Percentiles rank a stretch among this genome's conserved stretches.
These are phyloP conservation scores for Heterobasidion irregulare DNA, from an alignment of 1,284 basidiomycete genomes.

Conservation along the genomic window DNA sequence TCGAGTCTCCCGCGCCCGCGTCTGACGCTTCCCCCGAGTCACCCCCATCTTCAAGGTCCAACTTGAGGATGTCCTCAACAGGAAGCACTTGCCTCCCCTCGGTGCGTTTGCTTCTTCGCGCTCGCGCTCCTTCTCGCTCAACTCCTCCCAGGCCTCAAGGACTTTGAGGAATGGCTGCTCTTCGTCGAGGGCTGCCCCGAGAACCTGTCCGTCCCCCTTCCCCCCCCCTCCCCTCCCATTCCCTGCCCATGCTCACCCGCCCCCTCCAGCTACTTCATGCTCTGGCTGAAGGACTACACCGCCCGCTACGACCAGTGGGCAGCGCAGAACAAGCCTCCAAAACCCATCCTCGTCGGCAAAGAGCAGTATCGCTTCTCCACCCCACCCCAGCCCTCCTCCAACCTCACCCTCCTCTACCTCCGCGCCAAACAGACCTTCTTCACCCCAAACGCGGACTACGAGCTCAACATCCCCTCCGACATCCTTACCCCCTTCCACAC, in stretches of 20 bases:
- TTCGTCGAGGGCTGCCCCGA: constrained; percentile 65
- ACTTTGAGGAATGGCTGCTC: constrained; percentile 74
- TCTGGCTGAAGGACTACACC: constrained; percentile 67
- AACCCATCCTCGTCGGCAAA: constrained; percentile 1
- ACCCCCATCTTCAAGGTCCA: constrained; percentile 52
- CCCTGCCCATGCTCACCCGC: constrained; percentile 1
- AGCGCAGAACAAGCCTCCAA: constrained; percentile 12
- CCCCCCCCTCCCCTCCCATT: neutral
- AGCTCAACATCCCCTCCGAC: constrained; percentile 60
- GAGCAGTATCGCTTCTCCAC: constrained; percentile 16
- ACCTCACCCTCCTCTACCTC: constrained; percentile 61
- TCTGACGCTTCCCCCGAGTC: constrained; percentile 22
- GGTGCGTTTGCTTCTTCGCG: constrained; percentile 21
- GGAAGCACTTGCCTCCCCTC: constrained; percentile 65
- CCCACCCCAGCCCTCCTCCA: constrained; percentile 32
- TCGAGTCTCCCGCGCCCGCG: neutral
- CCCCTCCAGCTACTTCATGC: constrained; percentile 51
- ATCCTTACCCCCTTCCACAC: constrained; percentile 56
- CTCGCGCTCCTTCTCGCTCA: neutral
- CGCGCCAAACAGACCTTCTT: constrained; percentile 75
- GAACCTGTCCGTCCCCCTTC: constrained; percentile 45
- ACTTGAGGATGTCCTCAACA: constrained; percentile 61
- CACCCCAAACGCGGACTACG: constrained; percentile 56
- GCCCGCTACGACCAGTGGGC: constrained; percentile 52
- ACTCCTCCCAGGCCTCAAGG: constrained; percentile 46